Evolutionary conservation across 164 flowering plant genomes (phyloP), one percentile per base, ranked within the genome.

Genomic region (Aristolochia californica): DNA sequence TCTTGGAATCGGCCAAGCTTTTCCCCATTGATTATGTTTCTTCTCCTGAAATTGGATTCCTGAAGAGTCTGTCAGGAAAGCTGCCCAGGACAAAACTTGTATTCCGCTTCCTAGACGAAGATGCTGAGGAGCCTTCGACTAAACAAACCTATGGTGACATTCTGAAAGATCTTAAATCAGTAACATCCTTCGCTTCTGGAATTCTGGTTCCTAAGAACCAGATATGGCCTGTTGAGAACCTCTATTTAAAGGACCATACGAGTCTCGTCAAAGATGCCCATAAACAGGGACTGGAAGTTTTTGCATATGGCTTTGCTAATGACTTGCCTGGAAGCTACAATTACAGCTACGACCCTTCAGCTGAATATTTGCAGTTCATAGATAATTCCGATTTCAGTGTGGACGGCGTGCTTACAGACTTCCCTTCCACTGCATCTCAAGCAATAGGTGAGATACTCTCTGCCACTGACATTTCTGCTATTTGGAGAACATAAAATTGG

Each of bases 351-450:
- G 94, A 89, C 58, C 97, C 98, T 0, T 9, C 67, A 9, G 45
- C 61, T 20, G 99, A 90, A 78, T 88, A 88, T 70, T 58, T 83
- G 61, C 80, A 86, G 64, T 90, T 86, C 40, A 51, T 88, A 0
- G 91, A 84, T 58, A 82, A 83, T 45, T 43, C 78, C 5, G 70
- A 80, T 28, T 88, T 86, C 70, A 72, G 89, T 24, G 91, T 94
- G 49, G 97, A 94, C 75, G 99, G 95, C 8, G 60, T 94, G 48
- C 71, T 94, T 51, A 79, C 99, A 5, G 97, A 90, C 70, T 94
- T 86, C 65, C 80, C 97, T 66, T 63, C 85, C 27, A 83, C 99
- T 55, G 99, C 97, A 53, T 76, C 93, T 53, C 77, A 75, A 56
- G 78, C 94, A 47, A 67, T 90, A 34, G 84, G 97, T 93, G 43